These are phyloP conservation scores for Anisogramma anomala DNA, from an alignment of 2,329 filamentous ascomycete genomes.

Conservation along the genomic window DNA sequence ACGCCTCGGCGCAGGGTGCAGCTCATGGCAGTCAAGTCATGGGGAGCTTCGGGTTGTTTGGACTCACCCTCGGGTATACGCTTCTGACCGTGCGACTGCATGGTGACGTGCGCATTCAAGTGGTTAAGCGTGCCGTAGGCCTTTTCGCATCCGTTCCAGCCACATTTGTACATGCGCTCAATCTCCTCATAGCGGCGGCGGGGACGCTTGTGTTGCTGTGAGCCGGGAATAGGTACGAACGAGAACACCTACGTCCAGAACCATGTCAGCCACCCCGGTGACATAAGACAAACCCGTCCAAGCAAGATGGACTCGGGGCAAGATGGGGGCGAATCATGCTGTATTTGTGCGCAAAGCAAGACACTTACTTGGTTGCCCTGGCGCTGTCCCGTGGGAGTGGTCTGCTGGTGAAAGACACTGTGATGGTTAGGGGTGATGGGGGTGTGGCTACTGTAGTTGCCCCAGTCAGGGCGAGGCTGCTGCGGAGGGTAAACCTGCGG, in stretches of 20 bases:
- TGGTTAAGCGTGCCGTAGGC: slow-evolving; percentile 97
- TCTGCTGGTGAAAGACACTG: slow-evolving; percentile 38
- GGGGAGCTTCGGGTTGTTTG: not conserved
- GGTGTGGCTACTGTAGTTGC: slow-evolving; percentile 45
- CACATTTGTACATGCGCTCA: slow-evolving; percentile 99
- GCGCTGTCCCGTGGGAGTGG: slow-evolving; percentile 44
- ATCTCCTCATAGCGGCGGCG: slow-evolving; percentile 94
- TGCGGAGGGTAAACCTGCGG: slow-evolving; percentile 50
- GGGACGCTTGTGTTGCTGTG: slow-evolving; percentile 93
- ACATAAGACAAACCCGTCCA: too few species aligned
- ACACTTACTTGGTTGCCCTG: slow-evolving; percentile 46
- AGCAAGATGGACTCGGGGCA: too few species aligned
- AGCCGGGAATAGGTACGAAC: slow-evolving; percentile 92
- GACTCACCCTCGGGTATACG: slow-evolving; percentile 88
- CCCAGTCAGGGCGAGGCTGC: slow-evolving; percentile 60
- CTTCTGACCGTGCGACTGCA: slow-evolving; percentile 94
- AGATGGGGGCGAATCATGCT: not conserved
- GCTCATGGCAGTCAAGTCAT: not conserved
- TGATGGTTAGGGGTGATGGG: slow-evolving; percentile 41
- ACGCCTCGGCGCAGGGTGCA: not conserved
- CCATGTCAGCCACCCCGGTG: slow-evolving; percentile 14
- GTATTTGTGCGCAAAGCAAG: not conserved
- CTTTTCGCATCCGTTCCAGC: slow-evolving; percentile 97
- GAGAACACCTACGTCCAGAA: slow-evolving; percentile 69
- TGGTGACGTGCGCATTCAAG: slow-evolving; percentile 93